Conservation (phyloP, 257 asterid species). For the Osmanthus fragrans region DNA sequence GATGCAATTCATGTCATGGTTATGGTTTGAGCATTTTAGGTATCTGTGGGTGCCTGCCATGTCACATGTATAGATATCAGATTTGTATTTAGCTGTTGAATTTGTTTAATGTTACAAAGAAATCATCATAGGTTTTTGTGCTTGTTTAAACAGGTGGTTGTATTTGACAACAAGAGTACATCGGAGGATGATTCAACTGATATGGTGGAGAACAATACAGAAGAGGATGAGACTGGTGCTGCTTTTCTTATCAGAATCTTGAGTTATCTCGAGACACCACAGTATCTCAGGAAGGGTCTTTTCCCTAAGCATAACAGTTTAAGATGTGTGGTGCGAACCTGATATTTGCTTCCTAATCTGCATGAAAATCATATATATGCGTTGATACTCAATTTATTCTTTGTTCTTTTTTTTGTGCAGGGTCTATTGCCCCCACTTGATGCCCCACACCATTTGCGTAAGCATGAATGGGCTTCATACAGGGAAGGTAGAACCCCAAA, state of each 20-base stretch:
- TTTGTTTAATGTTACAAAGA: not conserved
- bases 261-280: constrained; percentile 96
- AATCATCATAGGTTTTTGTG: not conserved
- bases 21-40: not conserved
- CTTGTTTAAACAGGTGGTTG: constrained; percentile 56
- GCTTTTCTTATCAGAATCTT: constrained; percentile 80
- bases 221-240: constrained; percentile 71
- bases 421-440: constrained; percentile 93
- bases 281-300: constrained; percentile 89
- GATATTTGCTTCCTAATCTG: not conserved
- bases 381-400: constrained; percentile 1
- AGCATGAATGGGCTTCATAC: constrained; percentile 93
- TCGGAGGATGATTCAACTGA: constrained; percentile 44
- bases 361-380: constrained; percentile 3
- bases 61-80: not conserved
- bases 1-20: not conserved
- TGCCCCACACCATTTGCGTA: constrained; percentile 95
- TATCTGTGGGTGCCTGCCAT: not conserved
- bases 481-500: constrained; percentile 75
- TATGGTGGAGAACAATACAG: constrained; percentile 40
- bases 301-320: constrained; percentile 80
- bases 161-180: constrained; percentile 65
- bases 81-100: not conserved
- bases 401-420: constrained; percentile 36
- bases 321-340: constrained; percentile 79